Base-by-base conservation (phyloP, 2,329 filamentous ascomycete genomes). In the Hypoxylon sp. region DNA sequence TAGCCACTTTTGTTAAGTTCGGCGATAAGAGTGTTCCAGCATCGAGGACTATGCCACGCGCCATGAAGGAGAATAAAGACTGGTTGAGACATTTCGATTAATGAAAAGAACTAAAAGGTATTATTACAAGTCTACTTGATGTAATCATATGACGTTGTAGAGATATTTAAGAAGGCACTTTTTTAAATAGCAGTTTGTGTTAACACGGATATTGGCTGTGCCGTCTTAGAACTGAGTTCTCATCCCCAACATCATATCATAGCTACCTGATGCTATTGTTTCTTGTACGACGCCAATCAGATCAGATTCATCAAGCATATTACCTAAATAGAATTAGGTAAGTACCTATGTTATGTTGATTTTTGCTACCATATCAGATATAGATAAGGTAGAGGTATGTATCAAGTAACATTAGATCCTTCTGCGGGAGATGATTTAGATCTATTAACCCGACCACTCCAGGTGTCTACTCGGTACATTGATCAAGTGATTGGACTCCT, bases 31-130 rank as follows among this genome's bases (percentile, higher is more conserved):
- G n/a, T 31, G 19, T 57, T 50, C 72, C 67, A 74, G 55, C 72
- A 73, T 33, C 26, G 22, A 13, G 72, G 71, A 14, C 22, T 72
- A 29, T 75, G 70, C 70, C 70, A 74, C 8, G 73, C 71, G n/a
- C 70, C 73, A 19, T 75, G 73, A 31, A 75, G 72, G 17, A 75
- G 64, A 17, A 75, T 65, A 47, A 75, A 72, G 0, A 70, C 61
- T 50, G 68, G 68, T 17, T 61, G 66, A n/a, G 67, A 58, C 70
- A 73, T 73, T 63, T 62, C n/a, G 13, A 17, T 26, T 51, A 37
- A 59, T 50, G 44, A 35, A 46, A 50, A 59, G 35, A 19, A 33
- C 19, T 14, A 11, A 51, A 44, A 19, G 33, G 17, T 29, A 11
- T 3, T 26, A 26, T 48, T 42, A 42, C n/a, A 10, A 33, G 26